phyloP scores from a whole-genome alignment of 2,329 filamentous ascomycete species.

The Endoconidiophora polonica region DNA sequence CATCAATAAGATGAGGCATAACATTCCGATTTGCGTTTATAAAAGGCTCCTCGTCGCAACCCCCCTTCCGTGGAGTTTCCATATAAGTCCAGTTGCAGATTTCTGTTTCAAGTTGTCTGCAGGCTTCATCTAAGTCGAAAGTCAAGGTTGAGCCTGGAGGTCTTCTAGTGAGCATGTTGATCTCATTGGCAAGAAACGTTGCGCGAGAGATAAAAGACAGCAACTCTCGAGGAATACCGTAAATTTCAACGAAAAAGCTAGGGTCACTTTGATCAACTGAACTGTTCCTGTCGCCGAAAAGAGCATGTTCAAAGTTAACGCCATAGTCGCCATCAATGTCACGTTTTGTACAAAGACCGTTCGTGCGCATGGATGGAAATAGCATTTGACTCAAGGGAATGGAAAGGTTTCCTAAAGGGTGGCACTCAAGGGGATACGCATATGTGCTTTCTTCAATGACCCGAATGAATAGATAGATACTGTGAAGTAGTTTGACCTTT shows the following conservation, averaged over 20 bases:
- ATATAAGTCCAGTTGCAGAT: constrained; percentile 13
- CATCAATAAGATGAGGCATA: constrained; percentile 19
- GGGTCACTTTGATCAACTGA: constrained; percentile 22
- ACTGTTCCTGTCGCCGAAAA: constrained; percentile 8
- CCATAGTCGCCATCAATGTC: constrained; percentile 28
- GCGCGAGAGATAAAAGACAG: constrained; percentile 26
- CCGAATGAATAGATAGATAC: constrained; percentile 29
- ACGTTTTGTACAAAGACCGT: constrained; percentile 24
- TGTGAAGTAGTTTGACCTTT: constrained; percentile 27
- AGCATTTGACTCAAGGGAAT: constrained; percentile 14
- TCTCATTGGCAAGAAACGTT: constrained; percentile 27
- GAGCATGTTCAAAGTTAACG: constrained; percentile 18
- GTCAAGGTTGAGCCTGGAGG: constrained; percentile 16
- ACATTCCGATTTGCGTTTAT: constrained; percentile 2
- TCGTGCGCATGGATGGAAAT: constrained; percentile 18
- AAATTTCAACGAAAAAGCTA: constrained; percentile 28
- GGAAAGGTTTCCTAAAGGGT: constrained; percentile 1
- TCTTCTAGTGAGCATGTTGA: constrained; percentile 14
- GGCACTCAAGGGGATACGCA: constrained; percentile 14
- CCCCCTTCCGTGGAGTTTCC: not conserved
- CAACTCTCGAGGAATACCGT: constrained; percentile 26
- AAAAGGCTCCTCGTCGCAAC: constrained; percentile 1
- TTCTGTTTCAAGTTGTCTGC: constrained; percentile 11
- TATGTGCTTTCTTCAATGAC: constrained; percentile 28
- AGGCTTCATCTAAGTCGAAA: constrained; percentile 20